A percentile compares a stretch with the other conserved stretches of the same genome.
phyloP scores from a whole-genome alignment of 2,329 filamentous ascomycete species.

The Davidsoniella eucalypti region DNA sequence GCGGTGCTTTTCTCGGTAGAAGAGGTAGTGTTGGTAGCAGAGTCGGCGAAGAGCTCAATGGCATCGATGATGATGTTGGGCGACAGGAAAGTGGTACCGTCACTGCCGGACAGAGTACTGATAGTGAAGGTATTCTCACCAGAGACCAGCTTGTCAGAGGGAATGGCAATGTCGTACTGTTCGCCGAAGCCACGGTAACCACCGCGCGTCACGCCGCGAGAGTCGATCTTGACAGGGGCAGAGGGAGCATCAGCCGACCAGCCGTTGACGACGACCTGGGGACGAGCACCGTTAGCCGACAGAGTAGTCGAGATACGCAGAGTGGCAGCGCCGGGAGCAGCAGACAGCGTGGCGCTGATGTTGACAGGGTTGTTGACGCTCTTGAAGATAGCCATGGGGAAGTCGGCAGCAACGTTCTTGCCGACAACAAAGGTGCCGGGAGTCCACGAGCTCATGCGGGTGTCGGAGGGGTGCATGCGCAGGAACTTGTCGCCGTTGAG shows the following conservation, averaged over 20 bases:
- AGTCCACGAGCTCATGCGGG: slow-evolving; percentile 45
- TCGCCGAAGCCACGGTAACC: slow-evolving; percentile 48
- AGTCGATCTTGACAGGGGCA: slow-evolving; percentile 46
- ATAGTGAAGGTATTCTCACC: slow-evolving; percentile 50
- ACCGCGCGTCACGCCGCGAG: slow-evolving; percentile 47
- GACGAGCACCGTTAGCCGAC: slow-evolving; percentile 41
- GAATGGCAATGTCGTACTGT: slow-evolving; percentile 45
- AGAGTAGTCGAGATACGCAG: slow-evolving; percentile 50
- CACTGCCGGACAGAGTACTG: slow-evolving; percentile 39
- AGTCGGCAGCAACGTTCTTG: slow-evolving; percentile 31
- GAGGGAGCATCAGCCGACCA: slow-evolving; percentile 31
- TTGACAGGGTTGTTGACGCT: slow-evolving; percentile 40
- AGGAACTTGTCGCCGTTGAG: slow-evolving; percentile 50
- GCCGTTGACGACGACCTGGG: slow-evolving; percentile 38
- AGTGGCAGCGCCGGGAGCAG: slow-evolving; percentile 36
- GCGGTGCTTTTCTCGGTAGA: neutral
- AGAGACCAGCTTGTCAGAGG: slow-evolving; percentile 38
- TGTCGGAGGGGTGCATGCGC: slow-evolving; percentile 52
- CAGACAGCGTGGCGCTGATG: slow-evolving; percentile 40
- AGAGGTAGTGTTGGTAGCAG: neutral
- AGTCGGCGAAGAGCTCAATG: slow-evolving; percentile 12
- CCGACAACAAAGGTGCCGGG: slow-evolving; percentile 45
- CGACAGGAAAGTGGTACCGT: slow-evolving; percentile 35
- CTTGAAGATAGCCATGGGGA: slow-evolving; percentile 53
- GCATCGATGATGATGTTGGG: slow-evolving; percentile 30